Percentiles rank a stretch among this genome's conserved stretches.
Conservation (phyloP, 2,329 filamentous ascomycete genomes). For the Xylariaceae sp. region DNA sequence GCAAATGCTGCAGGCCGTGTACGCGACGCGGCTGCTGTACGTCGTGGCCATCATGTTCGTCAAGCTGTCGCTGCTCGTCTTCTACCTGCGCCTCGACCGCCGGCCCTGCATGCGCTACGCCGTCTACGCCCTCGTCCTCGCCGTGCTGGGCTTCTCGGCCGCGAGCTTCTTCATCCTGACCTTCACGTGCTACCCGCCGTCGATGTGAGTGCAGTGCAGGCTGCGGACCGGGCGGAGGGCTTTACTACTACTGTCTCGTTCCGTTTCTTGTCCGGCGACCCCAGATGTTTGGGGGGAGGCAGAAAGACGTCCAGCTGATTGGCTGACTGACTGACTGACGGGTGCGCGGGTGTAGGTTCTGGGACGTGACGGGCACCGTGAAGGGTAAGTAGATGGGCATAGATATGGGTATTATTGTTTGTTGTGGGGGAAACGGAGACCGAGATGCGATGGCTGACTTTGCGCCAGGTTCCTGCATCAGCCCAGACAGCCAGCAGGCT, state of each 20-base stretch:
- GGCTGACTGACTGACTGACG: too few relatives aligned
- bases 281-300: not conserved
- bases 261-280: too few relatives aligned
- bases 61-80: slow-evolving; percentile 7
- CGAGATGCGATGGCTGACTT: too few relatives aligned
- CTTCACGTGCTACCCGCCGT: slow-evolving; percentile 6
- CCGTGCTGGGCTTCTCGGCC: slow-evolving; percentile 4
- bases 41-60: slow-evolving; percentile 7
- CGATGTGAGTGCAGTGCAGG: not conserved
- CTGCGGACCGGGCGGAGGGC: not conserved
- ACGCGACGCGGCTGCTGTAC: slow-evolving; percentile 8
- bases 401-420: too few relatives aligned
- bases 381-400: slow-evolving; percentile 3
- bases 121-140: slow-evolving; percentile 6
- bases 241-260: not conserved
- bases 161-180: slow-evolving; percentile 5
- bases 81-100: slow-evolving; percentile 8
- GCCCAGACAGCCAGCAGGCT: slow-evolving; percentile 3
- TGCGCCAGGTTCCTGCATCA: slow-evolving; percentile 4
- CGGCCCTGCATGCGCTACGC: slow-evolving; percentile 6
- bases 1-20: slow-evolving; percentile 6
- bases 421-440: too few relatives aligned
- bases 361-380: slow-evolving; percentile 3
- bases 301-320: too few relatives aligned
- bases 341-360: slow-evolving; percentile 3